These are phyloP conservation scores for Aspergillus baeticus DNA, from an alignment of 495 filamentous ascomycete genomes.

Conservation along the genomic window DNA sequence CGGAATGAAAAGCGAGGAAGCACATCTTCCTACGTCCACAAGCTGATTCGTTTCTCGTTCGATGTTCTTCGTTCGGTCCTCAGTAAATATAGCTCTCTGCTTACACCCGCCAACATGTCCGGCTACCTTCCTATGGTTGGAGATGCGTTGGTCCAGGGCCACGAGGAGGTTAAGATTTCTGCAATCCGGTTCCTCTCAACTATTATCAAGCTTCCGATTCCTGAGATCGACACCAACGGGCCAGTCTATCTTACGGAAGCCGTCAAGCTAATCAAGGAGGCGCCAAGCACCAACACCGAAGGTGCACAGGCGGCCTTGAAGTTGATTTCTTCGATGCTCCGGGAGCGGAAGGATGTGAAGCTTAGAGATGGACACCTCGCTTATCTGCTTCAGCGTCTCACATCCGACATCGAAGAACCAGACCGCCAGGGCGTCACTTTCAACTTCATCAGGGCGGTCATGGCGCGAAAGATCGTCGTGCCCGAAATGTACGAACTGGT, in stretches of 20 bases:
- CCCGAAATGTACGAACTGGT: conserved; percentile 87
- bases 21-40: conserved; percentile 75
- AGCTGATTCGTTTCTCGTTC: conserved; percentile 80
- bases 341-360: conserved; percentile 69
- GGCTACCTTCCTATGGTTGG: conserved; percentile 88
- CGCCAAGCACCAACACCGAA: conserved; percentile 74
- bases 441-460: conserved; percentile 84
- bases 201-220: conserved; percentile 79
- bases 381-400: conserved; percentile 77
- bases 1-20: conserved; percentile 59
- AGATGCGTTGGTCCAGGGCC: conserved; percentile 73
- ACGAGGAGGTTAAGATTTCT: conserved; percentile 88
- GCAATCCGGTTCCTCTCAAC: conserved; percentile 79
- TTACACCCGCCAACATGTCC: conserved; percentile 72
- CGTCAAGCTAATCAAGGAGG: conserved; percentile 74
- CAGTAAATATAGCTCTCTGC: conserved; percentile 75
- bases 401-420: conserved; percentile 89
- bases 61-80: conserved; percentile 80
- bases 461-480: conserved; percentile 81
- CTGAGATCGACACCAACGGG: conserved; percentile 64
- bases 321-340: conserved; percentile 77
- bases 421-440: conserved; percentile 88
- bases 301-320: conserved; percentile 84
- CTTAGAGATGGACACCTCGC: conserved; percentile 81
- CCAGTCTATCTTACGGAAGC: conserved; percentile 80